Percentiles rank a stretch among this genome's conserved stretches.
These are phyloP conservation scores for Massarina eburnea DNA, from an alignment of 2,329 filamentous ascomycete genomes.

Conservation along the genomic window DNA sequence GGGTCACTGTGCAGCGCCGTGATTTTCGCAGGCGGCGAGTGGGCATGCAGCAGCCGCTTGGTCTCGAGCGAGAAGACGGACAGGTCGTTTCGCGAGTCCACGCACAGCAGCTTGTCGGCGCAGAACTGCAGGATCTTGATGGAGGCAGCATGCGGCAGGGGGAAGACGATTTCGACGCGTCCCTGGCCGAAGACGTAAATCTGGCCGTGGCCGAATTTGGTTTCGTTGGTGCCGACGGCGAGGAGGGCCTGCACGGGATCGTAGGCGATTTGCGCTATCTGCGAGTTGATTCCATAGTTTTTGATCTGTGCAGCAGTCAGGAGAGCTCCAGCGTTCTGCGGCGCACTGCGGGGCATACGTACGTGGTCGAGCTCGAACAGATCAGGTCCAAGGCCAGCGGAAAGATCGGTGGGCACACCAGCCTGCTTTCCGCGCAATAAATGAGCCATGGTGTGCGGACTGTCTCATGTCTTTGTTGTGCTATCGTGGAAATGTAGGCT, in stretches of 20 bases:
- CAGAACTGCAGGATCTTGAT: conserved; percentile 81
- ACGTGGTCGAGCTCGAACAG: conserved; percentile 82
- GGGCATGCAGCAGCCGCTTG: conserved; percentile 65
- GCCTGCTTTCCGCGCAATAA: conserved; percentile 92
- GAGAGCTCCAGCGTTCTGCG: conserved; percentile 5
- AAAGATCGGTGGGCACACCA: conserved; percentile 89
- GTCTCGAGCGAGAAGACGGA: conserved; percentile 78
- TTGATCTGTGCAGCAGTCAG: conserved; percentile 25
- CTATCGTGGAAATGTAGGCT: not conserved
- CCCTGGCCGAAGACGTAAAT: conserved; percentile 87
- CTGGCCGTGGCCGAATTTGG: conserved; percentile 79
- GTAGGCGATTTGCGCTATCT: conserved; percentile 78
- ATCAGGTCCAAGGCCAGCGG: conserved; percentile 74
- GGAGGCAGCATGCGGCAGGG: conserved; percentile 70
- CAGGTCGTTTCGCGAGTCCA: conserved; percentile 85
- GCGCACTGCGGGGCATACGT: conserved; percentile 28
- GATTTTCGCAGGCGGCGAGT: conserved; percentile 76
- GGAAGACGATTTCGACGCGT: conserved; percentile 75
- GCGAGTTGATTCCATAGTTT: conserved; percentile 60
- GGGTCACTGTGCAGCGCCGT: conserved; percentile 79
- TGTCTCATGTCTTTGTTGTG: conserved; percentile 31
- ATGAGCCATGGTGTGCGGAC: conserved; percentile 66
- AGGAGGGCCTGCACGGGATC: conserved; percentile 92
- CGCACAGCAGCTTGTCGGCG: conserved; percentile 78
- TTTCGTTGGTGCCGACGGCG: conserved; percentile 86